Conservation (phyloP, 192 early-diverging fungal species). For the Entomortierella parvispora region DNA sequence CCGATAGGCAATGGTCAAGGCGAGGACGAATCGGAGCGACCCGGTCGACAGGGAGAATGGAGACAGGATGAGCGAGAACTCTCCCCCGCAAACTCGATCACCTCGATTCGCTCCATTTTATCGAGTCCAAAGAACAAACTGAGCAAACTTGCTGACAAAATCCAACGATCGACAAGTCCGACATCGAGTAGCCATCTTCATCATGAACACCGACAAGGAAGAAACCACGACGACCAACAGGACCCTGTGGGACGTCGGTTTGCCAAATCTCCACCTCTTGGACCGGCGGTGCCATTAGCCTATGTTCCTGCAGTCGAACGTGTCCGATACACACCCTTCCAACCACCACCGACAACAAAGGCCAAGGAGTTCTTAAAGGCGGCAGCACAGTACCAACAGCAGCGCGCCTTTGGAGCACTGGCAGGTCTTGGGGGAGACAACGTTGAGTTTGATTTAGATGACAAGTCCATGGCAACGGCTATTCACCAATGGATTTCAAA, state of each 20-base stretch:
- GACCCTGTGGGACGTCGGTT: conserved; percentile 32
- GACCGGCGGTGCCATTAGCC: conserved; percentile 53
- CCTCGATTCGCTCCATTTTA: conserved; percentile 32
- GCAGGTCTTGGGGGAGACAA: conserved; percentile 30
- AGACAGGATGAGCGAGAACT: conserved; percentile 20
- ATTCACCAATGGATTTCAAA: conserved; percentile 49
- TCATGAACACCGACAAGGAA: conserved; percentile 33
- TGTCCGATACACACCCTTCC: conserved; percentile 55
- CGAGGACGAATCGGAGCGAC: conserved; percentile 14
- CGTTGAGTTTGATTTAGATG: conserved; percentile 39
- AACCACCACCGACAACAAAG: conserved; percentile 46
- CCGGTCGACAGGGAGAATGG: conserved; percentile 37
- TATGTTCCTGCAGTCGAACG: conserved; percentile 59
- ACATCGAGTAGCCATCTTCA: conserved; percentile 44
- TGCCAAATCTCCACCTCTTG: conserved; percentile 49
- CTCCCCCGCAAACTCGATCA: conserved; percentile 48
- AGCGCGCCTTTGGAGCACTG: conserved; percentile 24
- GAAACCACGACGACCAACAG: conserved; percentile 31
- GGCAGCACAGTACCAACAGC: conserved; percentile 42
- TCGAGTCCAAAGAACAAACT: conserved; percentile 39
- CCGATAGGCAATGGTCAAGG: conserved; percentile 1
- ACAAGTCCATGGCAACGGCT: conserved; percentile 41
- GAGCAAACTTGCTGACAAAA: conserved; percentile 46
- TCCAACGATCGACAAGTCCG: conserved; percentile 54
- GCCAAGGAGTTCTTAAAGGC: conserved; percentile 48